phyloP scores from a whole-genome alignment of 192 early-diverging fungal genomes.

The Coemansia sp. region DNA sequence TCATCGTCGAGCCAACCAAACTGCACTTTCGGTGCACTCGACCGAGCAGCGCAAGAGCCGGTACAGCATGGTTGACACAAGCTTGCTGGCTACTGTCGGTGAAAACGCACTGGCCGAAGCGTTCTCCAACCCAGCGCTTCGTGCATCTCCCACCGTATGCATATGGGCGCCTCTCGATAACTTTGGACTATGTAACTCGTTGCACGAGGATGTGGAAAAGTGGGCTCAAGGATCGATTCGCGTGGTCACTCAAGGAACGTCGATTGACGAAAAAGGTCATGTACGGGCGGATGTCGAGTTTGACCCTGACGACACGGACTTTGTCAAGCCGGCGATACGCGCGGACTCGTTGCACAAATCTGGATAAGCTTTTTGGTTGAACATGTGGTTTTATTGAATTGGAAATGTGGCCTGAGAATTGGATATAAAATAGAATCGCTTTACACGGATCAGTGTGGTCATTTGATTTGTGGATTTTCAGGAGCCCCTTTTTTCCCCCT shows the following conservation, averaged over 20 bases:
- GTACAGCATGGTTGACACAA: slow-evolving; percentile 21
- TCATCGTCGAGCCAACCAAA: slow-evolving; percentile 20
- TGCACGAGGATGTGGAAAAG: slow-evolving; percentile 20
- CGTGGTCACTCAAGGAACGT: slow-evolving; percentile 19
- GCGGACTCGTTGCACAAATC: background rate
- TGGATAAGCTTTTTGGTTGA: background rate
- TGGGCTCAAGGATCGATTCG: slow-evolving; percentile 29
- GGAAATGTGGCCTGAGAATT: too few species aligned
- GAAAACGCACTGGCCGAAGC: slow-evolving; percentile 31
- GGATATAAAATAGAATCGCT: too few species aligned
- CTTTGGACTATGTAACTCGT: slow-evolving; percentile 29
- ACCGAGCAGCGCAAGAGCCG: slow-evolving; percentile 21
- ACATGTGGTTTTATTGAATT: too few species aligned
- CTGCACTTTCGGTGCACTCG: background rate
- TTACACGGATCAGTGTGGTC: too few species aligned
- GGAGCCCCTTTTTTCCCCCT: slow-evolving; percentile 7
- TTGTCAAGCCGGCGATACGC: background rate
- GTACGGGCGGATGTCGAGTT: slow-evolving; percentile 47
- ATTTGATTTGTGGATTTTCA: background rate
- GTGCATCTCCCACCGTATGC: slow-evolving; percentile 21
- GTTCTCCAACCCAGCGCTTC: slow-evolving; percentile 39
- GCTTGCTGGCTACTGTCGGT: slow-evolving; percentile 7
- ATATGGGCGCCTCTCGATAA: slow-evolving; percentile 48
- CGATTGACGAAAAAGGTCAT: slow-evolving; percentile 41
- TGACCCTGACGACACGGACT: slow-evolving; percentile 25